Evolutionary conservation across 345 rosid species (phyloP).

Genomic region (Lepidium didymum): DNA sequence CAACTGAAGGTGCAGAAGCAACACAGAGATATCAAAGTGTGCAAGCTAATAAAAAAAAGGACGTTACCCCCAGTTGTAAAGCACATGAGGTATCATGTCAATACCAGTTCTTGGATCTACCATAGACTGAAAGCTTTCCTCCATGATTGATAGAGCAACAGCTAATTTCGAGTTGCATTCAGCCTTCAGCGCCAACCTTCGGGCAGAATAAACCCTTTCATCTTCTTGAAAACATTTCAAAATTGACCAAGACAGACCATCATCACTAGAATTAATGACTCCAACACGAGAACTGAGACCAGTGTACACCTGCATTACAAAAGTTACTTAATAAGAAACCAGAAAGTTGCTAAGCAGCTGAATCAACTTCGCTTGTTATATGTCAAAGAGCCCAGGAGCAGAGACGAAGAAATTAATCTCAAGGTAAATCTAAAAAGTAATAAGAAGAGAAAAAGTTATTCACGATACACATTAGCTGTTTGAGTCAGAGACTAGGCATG

Average conservation of each 20-base stretch:
- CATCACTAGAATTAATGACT: constrained; percentile 39
- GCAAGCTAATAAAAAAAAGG: constrained; percentile 5
- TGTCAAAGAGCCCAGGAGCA: constrained; percentile 1
- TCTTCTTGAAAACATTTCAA: constrained; percentile 81
- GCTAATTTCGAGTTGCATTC: constrained; percentile 92
- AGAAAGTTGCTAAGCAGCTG: neutral
- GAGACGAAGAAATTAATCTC: neutral
- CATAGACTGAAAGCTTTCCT: constrained; percentile 93
- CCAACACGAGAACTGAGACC: constrained; percentile 81
- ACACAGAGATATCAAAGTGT: constrained; percentile 2
- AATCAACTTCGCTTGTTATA: neutral
- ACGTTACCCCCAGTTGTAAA: constrained; percentile 83
- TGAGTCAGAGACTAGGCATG: neutral
- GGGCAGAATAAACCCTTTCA: constrained; percentile 67
- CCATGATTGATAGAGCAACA: constrained; percentile 87
- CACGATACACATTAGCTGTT: neutral
- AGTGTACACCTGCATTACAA: constrained; percentile 47
- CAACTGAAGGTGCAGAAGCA: neutral
- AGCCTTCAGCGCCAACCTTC: constrained; percentile 69
- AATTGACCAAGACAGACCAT: constrained; percentile 70
- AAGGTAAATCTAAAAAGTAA: neutral
- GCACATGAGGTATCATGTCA: constrained; percentile 84
- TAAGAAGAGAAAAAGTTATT: neutral
- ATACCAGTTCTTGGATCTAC: constrained; percentile 91
- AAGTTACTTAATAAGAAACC: constrained; percentile 1